Evolutionary conservation across 192 early-diverging fungal species (phyloP).

Genomic region (Lunasporangiospora selenospora): DNA sequence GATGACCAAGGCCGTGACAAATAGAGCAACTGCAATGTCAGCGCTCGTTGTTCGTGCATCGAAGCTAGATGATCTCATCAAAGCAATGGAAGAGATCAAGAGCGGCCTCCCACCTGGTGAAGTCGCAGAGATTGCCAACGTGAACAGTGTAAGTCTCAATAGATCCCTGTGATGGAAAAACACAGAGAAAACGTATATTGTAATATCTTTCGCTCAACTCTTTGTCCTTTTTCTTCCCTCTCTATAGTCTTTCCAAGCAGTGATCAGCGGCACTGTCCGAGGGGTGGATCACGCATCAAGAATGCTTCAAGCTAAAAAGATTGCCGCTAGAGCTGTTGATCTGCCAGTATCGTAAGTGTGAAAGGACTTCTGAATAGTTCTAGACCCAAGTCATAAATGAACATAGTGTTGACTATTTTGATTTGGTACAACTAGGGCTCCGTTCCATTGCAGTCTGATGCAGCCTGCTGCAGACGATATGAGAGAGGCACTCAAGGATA

Average conservation of each 20-base stretch:
- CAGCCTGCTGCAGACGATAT: conserved; percentile 81
- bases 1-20: conserved; percentile 83
- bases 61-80: conserved; percentile 74
- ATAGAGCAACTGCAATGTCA: conserved; percentile 83
- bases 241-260: conserved; percentile 75
- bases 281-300: conserved; percentile 89
- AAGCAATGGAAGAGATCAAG: conserved; percentile 68
- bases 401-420: neutral
- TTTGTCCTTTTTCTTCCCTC: neutral
- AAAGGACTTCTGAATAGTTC: neutral
- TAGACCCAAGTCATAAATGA: neutral
- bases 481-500: conserved; percentile 69
- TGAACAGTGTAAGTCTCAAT: conserved; percentile 67
- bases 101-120: conserved; percentile 69
- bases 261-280: conserved; percentile 86
- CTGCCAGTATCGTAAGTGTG: conserved; percentile 83
- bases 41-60: conserved; percentile 83
- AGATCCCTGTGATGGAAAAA: too few species aligned
- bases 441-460: conserved; percentile 97
- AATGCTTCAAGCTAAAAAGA: conserved; percentile 78
- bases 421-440: conserved; percentile 62
- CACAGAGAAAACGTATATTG: neutral
- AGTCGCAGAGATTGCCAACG: conserved; percentile 88
- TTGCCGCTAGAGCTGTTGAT: conserved; percentile 87
- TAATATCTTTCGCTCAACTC: neutral